Evolutionary conservation across 768 basidiomycete species (phyloP).

Genomic region (Lactifluus hygrophoroides): DNA sequence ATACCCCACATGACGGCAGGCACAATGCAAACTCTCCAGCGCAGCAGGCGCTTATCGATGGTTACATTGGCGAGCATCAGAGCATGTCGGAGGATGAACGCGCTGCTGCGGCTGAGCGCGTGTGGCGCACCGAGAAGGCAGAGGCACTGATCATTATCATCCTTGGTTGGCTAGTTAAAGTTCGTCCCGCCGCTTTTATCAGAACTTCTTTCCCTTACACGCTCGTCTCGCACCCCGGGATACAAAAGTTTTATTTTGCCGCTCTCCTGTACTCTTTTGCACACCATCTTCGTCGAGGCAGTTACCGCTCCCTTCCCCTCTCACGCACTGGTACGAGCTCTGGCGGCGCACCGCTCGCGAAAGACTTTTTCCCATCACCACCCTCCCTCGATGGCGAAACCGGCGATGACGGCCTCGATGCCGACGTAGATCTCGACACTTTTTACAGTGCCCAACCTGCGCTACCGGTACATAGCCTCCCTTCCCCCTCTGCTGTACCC

Average conservation of each 20-base stretch:
- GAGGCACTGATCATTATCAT: conserved; percentile 69
- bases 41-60: conserved; percentile 74
- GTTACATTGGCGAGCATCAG: conserved; percentile 33
- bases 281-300: conserved; percentile 82
- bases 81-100: conserved; percentile 59
- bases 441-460: conserved; percentile 20
- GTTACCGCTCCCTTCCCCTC: conserved; percentile 73
- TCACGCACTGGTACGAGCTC: conserved; percentile 19
- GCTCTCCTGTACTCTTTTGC: conserved; percentile 89
- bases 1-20: conserved; percentile 85
- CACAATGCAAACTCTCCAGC: conserved; percentile 76
- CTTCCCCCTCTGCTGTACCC: conserved; percentile 12
- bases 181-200: conserved; percentile 29
- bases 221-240: background rate
- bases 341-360: conserved; percentile 6
- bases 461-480: conserved; percentile 47
- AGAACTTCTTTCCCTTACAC: background rate
- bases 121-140: conserved; percentile 90
- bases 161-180: conserved; percentile 84
- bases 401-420: conserved; percentile 39
- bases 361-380: conserved; percentile 31
- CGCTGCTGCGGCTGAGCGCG: conserved; percentile 58
- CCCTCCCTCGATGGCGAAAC: conserved; percentile 22
- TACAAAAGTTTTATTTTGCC: conserved; percentile 77
- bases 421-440: conserved; percentile 54